Percentiles rank a stretch among this genome's conserved stretches.
Evolutionary conservation across 306 rosid species (phyloP).

Genomic region (Trichosanthes truncata): DNA sequence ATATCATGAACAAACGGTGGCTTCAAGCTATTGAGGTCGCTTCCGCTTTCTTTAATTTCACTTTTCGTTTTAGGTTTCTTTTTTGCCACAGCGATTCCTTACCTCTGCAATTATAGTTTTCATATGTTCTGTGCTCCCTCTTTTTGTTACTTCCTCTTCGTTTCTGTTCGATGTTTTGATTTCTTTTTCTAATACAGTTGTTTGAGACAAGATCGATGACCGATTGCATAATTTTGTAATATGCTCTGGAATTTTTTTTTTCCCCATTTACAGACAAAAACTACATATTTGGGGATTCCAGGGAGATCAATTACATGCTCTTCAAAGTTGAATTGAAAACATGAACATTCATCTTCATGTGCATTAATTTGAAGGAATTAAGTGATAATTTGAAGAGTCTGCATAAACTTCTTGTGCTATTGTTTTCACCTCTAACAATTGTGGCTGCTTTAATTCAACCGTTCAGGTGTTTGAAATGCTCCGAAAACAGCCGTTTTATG

Average conservation of each 20-base stretch:
- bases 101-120: neutral
- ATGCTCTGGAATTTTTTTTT: neutral
- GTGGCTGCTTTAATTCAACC: slow-evolving; percentile 6
- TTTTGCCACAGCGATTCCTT: neutral
- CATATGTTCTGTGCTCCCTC: neutral
- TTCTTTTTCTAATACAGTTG: neutral
- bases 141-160: neutral
- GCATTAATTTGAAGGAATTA: neutral
- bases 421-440: neutral
- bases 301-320: neutral
- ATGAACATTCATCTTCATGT: neutral
- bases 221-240: neutral
- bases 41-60: slow-evolving; percentile 8
- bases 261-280: neutral
- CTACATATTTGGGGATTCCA: neutral
- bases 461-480: slow-evolving; percentile 88
- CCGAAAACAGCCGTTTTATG: slow-evolving; percentile 71
- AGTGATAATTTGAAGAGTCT: neutral
- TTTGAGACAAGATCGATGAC: neutral
- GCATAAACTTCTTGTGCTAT: neutral
- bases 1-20: slow-evolving; percentile 77
- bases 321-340: neutral
- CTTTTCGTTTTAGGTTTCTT: neutral
- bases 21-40: slow-evolving; percentile 83
- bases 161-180: neutral